Evolutionary conservation across 2,329 filamentous ascomycete species (phyloP), one percentile per base, ranked within the genome.

Genomic region (Neopestalotiopsis sp.): DNA sequence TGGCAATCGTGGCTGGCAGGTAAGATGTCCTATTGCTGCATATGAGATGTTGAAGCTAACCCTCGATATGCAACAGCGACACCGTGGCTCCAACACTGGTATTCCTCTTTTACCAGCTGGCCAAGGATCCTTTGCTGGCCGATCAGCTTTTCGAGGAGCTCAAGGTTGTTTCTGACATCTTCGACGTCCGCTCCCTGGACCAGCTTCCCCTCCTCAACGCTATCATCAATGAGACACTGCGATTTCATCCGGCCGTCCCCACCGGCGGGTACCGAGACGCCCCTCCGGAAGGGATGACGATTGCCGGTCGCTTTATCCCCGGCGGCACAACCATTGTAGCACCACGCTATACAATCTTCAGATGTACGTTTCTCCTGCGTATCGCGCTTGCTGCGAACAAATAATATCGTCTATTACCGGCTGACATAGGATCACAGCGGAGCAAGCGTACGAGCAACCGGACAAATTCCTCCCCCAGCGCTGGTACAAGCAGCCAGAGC

Each of bases 381-480:
- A 17, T 32, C 53, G 45, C 38, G 20, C 13, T 14, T 24, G 13
- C 17, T 4, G 4, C 34, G 17, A 3, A 65, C 6, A 53, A 28
- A 28, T 1, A 3, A 28, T 28, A 28, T 28, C 24, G 24, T 28
- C 24, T 0, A 28, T 28, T 28, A 28, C 24, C 24, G 24, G 32
- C 30, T 28, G 7, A 56, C 20, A 28, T 69, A 1, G 13, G 28
- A 32, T 57, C 3, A 24, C 13, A 71, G 70, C 69, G 57, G 68
- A 70, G 53, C 32, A 67, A 3, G 68, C 70, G 4, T 72, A 69
- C 32, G 67, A 67, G 49, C 38, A 53, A 30, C 61, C 71, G n/a
- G 63, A 63, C 30, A 67, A 72, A 30, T 72, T 70, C 28, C 67
- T 72, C 32, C 71, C 71, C 1, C 68, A 72, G 34, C 65, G 71